These are phyloP conservation scores for Gynandropsis gynandra DNA, from an alignment of 345 rosid species.

Conservation along the genomic window DNA sequence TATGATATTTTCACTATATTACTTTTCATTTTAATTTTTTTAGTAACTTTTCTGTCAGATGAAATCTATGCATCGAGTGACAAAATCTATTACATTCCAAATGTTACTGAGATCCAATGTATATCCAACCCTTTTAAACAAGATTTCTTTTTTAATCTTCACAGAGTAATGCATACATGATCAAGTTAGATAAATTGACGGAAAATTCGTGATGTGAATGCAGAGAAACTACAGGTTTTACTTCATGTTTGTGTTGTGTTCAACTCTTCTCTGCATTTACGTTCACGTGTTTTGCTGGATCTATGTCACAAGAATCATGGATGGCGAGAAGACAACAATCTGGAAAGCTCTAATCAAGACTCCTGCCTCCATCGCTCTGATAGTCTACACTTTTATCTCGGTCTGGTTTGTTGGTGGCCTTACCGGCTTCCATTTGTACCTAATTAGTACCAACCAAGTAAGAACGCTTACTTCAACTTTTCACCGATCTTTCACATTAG, in stretches of 20 bases:
- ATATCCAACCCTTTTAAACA: no score
- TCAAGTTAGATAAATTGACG: no score
- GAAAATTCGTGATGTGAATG: constrained; percentile 20
- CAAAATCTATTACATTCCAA: no score
- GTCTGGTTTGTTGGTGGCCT: constrained; percentile 98
- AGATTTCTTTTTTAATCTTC: no score
- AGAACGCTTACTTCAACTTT: no score
- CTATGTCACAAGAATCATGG: constrained; percentile 57
- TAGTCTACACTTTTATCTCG: constrained; percentile 57
- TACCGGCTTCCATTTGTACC: constrained; percentile 68
- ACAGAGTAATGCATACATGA: no score
- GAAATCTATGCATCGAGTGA: no score
- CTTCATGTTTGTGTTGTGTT: constrained; percentile 70
- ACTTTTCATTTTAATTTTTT: no score
- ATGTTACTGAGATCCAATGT: no score
- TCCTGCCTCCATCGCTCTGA: constrained; percentile 81
- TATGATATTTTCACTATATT: no score
- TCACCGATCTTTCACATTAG: no score
- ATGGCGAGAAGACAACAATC: constrained; percentile 44
- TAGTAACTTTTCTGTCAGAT: no score
- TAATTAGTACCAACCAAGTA: constrained; percentile 92
- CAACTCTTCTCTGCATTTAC: constrained; percentile 78
- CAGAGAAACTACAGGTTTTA: constrained; percentile 98
- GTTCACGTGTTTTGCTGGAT: constrained; percentile 92
- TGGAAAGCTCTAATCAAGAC: constrained; percentile 80